These are phyloP conservation scores for Diplodia sapinea DNA, from an alignment of 2,329 filamentous ascomycete genomes.

Conservation along the genomic window DNA sequence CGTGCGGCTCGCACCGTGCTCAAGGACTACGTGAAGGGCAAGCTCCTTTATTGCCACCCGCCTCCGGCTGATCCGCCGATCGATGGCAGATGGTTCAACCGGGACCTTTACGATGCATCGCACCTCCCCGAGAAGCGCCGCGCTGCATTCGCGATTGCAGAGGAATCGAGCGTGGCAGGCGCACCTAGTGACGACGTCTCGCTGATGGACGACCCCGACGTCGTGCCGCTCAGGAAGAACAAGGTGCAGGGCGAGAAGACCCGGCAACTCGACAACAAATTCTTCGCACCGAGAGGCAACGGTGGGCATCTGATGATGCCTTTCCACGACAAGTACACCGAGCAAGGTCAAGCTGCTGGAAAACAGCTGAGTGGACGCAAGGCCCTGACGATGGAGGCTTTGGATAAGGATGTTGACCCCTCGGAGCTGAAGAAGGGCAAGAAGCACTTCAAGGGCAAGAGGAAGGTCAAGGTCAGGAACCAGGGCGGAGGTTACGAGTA, in stretches of 20 bases:
- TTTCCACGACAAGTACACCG: constrained; percentile 87
- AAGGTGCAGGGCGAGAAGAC: constrained; percentile 71
- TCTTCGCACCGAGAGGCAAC: constrained; percentile 73
- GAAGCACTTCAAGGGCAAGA: constrained; percentile 91
- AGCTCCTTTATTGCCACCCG: constrained; percentile 88
- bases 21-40: constrained; percentile 97
- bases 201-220: constrained; percentile 58
- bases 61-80: constrained; percentile 71
- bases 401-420: constrained; percentile 84
- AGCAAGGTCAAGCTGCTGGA: constrained; percentile 67
- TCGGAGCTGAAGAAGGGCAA: constrained; percentile 77
- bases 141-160: constrained; percentile 63
- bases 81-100: constrained; percentile 80
- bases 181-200: constrained; percentile 49
- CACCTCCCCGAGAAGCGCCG: constrained; percentile 84
- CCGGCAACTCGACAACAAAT: constrained; percentile 79
- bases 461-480: constrained; percentile 56
- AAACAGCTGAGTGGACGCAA: constrained; percentile 85
- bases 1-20: constrained; percentile 86
- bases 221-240: constrained; percentile 47
- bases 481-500: constrained; percentile 24
- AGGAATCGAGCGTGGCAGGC: constrained; percentile 46
- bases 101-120: constrained; percentile 80
- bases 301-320: constrained; percentile 75
- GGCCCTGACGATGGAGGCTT: constrained; percentile 75